phyloP scores from a whole-genome alignment of 352 stramenopile species.

The Pythium dissimile region DNA sequence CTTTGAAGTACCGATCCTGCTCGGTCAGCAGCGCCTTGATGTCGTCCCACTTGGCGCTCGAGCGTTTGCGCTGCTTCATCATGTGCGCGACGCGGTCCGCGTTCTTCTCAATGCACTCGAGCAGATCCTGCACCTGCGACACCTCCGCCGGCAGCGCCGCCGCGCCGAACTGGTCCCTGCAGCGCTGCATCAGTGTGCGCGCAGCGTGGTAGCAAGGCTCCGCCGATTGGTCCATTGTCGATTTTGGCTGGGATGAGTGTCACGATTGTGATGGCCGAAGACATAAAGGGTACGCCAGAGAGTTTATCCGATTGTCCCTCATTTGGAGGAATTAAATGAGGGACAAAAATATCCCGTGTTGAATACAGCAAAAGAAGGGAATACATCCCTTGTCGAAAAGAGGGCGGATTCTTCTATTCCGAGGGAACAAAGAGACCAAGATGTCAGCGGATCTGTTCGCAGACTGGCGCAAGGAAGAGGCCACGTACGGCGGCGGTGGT shows the following conservation, averaged over 20 bases:
- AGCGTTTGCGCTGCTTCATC: constrained; percentile 28
- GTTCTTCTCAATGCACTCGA: constrained; percentile 71
- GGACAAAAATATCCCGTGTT: too few relatives aligned
- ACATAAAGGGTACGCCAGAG: too few relatives aligned
- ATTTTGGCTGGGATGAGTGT: too few relatives aligned
- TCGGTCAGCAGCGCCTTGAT: constrained; percentile 57
- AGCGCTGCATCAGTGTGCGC: constrained; percentile 15
- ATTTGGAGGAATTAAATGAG: too few relatives aligned
- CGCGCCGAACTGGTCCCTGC: constrained; percentile 7
- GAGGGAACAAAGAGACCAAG: background rate
- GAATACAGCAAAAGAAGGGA: too few relatives aligned
- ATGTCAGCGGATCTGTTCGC: constrained; percentile 89
- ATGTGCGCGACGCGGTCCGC: constrained; percentile 60
- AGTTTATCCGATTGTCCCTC: too few relatives aligned
- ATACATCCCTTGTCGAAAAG: constrained; percentile 8
- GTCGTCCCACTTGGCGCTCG: constrained; percentile 7
- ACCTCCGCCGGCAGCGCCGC: constrained; percentile 40
- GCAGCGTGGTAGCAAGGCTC: constrained; percentile 12
- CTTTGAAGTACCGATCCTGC: constrained; percentile 32
- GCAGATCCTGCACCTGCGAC: constrained; percentile 49
- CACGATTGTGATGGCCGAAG: too few relatives aligned
- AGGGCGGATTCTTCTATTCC: constrained; percentile 9
- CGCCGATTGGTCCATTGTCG: background rate
- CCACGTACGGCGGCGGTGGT: constrained; percentile 24
- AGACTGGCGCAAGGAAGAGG: constrained; percentile 86